Percentiles rank a stretch among this genome's conserved stretches.
Evolutionary conservation across 2,329 filamentous ascomycete genomes (phyloP).

Genomic region (Monosporascus sp.): DNA sequence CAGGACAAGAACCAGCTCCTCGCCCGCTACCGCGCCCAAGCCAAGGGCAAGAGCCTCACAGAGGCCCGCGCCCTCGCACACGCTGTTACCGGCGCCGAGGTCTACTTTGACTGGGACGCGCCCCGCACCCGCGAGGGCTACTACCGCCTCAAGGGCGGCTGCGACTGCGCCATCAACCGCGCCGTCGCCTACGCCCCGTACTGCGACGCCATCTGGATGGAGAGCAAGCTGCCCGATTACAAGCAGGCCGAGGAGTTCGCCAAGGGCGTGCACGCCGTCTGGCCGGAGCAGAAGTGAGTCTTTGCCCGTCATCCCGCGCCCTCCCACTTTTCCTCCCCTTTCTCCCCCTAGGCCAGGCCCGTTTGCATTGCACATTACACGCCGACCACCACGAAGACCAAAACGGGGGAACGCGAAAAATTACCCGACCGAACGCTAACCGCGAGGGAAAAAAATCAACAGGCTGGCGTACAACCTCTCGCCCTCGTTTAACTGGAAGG

Average conservation of each 20-base stretch:
- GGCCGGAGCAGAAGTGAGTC: conserved; percentile 90
- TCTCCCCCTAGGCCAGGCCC: background rate
- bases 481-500: conserved; percentile 99
- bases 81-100: conserved; percentile 68
- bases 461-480: conserved; percentile 97
- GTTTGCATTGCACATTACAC: background rate
- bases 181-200: conserved; percentile 90
- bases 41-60: conserved; percentile 77
- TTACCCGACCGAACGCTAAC: conserved; percentile 4
- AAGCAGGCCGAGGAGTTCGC: conserved; percentile 90
- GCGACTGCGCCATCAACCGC: conserved; percentile 84
- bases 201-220: conserved; percentile 98
- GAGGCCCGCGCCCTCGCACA: conserved; percentile 79
- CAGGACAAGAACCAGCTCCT: conserved; percentile 65
- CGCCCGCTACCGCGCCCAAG: conserved; percentile 58
- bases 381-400: background rate
- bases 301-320: conserved; percentile 1
- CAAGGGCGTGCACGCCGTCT: conserved; percentile 85
- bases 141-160: conserved; percentile 89
- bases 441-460: background rate
- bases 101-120: conserved; percentile 95
- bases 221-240: conserved; percentile 92
- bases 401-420: background rate
- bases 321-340: background rate
- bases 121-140: conserved; percentile 90